These are phyloP conservation scores for Butyriboletus loyo DNA, from an alignment of 768 basidiomycete genomes.

Conservation along the genomic window DNA sequence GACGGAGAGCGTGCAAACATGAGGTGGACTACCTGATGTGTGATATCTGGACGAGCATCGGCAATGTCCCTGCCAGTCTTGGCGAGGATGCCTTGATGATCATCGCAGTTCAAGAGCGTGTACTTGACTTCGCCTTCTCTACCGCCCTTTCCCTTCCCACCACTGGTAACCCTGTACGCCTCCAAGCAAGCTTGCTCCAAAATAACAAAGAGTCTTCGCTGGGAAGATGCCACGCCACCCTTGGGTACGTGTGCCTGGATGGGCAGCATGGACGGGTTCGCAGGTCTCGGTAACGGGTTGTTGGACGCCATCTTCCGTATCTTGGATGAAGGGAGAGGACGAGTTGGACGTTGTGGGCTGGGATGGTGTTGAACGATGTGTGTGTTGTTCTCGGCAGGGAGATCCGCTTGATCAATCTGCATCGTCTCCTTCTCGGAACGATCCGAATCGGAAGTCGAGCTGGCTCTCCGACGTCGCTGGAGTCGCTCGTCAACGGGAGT, in stretches of 20 bases:
- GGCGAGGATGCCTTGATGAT: slow-evolving; percentile 97
- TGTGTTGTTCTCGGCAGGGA: not conserved
- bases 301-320: slow-evolving; percentile 50
- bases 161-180: slow-evolving; percentile 80
- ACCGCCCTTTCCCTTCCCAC: slow-evolving; percentile 47
- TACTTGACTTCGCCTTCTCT: slow-evolving; percentile 86
- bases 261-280: slow-evolving; percentile 81
- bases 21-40: slow-evolving; percentile 75
- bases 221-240: slow-evolving; percentile 47
- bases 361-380: slow-evolving; percentile 7
- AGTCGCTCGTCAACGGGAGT: slow-evolving; percentile 64
- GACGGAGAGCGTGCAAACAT: not conserved
- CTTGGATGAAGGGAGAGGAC: slow-evolving; percentile 58
- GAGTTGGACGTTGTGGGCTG: slow-evolving; percentile 54
- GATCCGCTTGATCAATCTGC: slow-evolving; percentile 22
- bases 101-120: slow-evolving; percentile 95
- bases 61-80: slow-evolving; percentile 98
- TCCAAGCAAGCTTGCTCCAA: slow-evolving; percentile 95
- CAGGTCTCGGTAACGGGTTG: slow-evolving; percentile 46
- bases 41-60: slow-evolving; percentile 98
- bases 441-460: slow-evolving; percentile 35
- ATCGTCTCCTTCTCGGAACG: slow-evolving; percentile 35
- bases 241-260: slow-evolving; percentile 74
- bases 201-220: slow-evolving; percentile 81
- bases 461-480: slow-evolving; percentile 44